A percentile compares a stretch with the other conserved stretches of the same genome.
Evolutionary conservation across 2,329 filamentous ascomycete species (phyloP).

Genomic region (Penicillium vulpinum): DNA sequence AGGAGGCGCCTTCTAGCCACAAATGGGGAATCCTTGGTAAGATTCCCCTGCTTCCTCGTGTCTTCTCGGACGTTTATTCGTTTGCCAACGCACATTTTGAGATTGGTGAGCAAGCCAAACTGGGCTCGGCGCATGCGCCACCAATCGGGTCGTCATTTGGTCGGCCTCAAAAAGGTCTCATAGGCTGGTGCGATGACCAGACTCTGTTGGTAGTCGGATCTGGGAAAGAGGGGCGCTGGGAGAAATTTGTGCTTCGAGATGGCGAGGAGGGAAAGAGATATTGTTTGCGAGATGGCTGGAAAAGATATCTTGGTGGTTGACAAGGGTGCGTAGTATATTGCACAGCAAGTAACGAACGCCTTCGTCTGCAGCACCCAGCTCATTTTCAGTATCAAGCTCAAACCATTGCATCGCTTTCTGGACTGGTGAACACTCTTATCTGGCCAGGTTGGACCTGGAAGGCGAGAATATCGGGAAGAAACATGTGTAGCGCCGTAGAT

Average conservation of each 20-base stretch:
- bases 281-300: conserved; percentile 76
- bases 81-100: conserved; percentile 80
- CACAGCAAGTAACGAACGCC: neutral
- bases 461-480: neutral
- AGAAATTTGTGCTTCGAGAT: conserved; percentile 75
- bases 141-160: conserved; percentile 56
- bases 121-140: conserved; percentile 44
- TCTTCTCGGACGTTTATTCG: conserved; percentile 88
- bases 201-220: conserved; percentile 76
- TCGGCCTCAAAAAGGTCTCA: conserved; percentile 73
- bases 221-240: conserved; percentile 79
- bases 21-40: conserved; percentile 86
- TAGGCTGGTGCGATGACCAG: conserved; percentile 79
- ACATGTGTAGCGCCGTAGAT: neutral
- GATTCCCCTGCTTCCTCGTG: conserved; percentile 77
- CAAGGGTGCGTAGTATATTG: neutral
- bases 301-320: conserved; percentile 63
- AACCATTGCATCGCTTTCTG: neutral
- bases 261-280: conserved; percentile 66
- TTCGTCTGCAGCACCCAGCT: neutral
- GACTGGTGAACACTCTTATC: neutral
- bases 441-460: neutral
- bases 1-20: conserved; percentile 56
- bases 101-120: conserved; percentile 69
- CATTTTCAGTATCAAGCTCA: neutral